A percentile compares a stretch with the other conserved stretches of the same genome.
phyloP scores from a whole-genome alignment of 805 yeast species.

The Wickerhamomyces mucosus region DNA sequence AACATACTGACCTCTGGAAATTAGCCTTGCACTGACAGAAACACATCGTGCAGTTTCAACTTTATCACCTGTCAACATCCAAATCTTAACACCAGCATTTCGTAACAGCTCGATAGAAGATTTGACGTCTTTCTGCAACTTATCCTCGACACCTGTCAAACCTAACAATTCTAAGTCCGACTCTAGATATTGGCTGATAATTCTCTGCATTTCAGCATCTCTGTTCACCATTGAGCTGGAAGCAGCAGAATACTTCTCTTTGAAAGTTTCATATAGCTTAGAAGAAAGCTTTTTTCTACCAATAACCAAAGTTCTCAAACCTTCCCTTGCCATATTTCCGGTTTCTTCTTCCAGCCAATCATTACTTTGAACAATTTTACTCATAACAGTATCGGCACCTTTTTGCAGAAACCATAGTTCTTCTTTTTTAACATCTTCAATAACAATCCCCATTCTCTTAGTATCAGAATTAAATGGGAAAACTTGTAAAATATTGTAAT shows the following conservation, averaged over 20 bases:
- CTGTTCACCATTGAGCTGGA: conserved; percentile 72
- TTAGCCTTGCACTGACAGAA: conserved; percentile 88
- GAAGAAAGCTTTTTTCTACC: conserved; percentile 67
- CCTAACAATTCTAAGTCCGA: conserved; percentile 80
- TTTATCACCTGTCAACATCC: conserved; percentile 99
- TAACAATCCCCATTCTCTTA: conserved; percentile 90
- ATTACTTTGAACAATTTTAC: conserved; percentile 65
- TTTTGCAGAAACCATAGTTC: conserved; percentile 83
- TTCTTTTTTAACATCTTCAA: conserved; percentile 49
- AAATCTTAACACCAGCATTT: conserved; percentile 93
- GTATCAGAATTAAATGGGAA: conserved; percentile 96
- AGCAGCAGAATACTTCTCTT: conserved; percentile 58
- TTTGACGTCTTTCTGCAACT: conserved; percentile 84
- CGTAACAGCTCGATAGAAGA: conserved; percentile 84
- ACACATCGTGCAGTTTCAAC: conserved; percentile 98
- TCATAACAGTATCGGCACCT: conserved; percentile 97
- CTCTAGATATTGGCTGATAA: conserved; percentile 64
- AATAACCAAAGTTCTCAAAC: conserved; percentile 87
- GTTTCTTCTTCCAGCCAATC: conserved; percentile 99
- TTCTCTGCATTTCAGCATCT: conserved; percentile 62
- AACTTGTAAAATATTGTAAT: conserved; percentile 64
- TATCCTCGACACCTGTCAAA: conserved; percentile 95
- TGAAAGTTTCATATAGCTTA: conserved; percentile 52
- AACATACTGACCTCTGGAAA: conserved; percentile 88
- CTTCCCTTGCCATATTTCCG: conserved; percentile 97